Evolutionary conservation across 805 yeast genomes (phyloP).

Genomic region (Tetrapisispora pingtungensis): DNA sequence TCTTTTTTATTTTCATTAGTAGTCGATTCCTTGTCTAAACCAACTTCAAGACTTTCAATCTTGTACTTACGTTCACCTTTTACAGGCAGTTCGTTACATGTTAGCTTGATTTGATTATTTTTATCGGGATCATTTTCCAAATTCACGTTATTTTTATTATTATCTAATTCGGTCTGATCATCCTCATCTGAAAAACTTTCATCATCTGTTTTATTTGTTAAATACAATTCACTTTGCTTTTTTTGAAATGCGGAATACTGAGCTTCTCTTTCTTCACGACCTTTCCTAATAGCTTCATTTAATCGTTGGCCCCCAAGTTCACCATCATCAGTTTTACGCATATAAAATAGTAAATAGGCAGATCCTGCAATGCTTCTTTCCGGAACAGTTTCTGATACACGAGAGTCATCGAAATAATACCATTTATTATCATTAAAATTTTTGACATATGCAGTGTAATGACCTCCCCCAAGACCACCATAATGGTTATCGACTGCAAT

Average conservation of each 20-base stretch:
- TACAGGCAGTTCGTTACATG: neutral
- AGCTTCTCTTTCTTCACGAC: slow-evolving; percentile 30
- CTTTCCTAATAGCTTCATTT: slow-evolving; percentile 32
- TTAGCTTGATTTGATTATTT: slow-evolving; percentile 2
- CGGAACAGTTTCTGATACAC: slow-evolving; percentile 55
- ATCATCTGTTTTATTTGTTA: slow-evolving; percentile 16
- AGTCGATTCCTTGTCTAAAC: slow-evolving; percentile 6
- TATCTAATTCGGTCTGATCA: slow-evolving; percentile 13
- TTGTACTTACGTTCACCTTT: slow-evolving; percentile 8
- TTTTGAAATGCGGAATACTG: slow-evolving; percentile 14
- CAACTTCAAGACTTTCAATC: slow-evolving; percentile 21
- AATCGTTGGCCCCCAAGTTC: slow-evolving; percentile 41
- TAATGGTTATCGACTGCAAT: slow-evolving; percentile 91
- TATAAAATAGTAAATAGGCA: slow-evolving; percentile 80
- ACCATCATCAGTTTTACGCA: slow-evolving; percentile 34
- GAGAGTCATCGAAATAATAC: slow-evolving; percentile 86
- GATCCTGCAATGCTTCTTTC: slow-evolving; percentile 57
- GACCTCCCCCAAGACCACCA: slow-evolving; percentile 97
- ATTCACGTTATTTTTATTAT: neutral
- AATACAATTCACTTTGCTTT: slow-evolving; percentile 21
- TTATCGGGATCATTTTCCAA: slow-evolving; percentile 3
- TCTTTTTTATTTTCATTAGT: slow-evolving; percentile 5
- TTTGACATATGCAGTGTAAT: slow-evolving; percentile 83
- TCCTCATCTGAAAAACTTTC: slow-evolving; percentile 17
- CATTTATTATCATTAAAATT: slow-evolving; percentile 68